These are phyloP conservation scores for Leptodermis oblonga DNA, from an alignment of 257 asterid species.

Conservation along the genomic window DNA sequence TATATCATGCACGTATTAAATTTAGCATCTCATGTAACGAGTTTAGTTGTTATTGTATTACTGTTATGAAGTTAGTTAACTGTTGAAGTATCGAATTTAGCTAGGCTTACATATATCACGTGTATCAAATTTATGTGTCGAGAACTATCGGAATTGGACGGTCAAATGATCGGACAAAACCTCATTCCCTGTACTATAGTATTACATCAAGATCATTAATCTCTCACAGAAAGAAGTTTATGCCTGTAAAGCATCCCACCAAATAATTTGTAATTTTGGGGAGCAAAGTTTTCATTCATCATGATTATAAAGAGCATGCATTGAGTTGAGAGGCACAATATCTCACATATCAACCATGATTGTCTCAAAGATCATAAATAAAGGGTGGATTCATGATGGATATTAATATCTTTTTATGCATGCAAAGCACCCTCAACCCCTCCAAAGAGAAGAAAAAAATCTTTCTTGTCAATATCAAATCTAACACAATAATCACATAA, in stretches of 20 bases:
- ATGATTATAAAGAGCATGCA: constrained; percentile 4
- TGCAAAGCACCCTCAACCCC: constrained; percentile 1
- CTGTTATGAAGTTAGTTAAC: no score
- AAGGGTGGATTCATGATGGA: background rate
- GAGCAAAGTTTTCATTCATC: background rate
- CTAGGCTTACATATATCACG: no score
- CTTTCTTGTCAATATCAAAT: background rate
- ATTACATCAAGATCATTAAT: no score
- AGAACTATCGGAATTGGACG: no score
- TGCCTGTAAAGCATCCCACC: background rate
- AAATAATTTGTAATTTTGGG: background rate
- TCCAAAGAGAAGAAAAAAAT: no score
- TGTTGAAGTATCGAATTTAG: no score
- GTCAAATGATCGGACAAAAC: no score
- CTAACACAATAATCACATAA: background rate
- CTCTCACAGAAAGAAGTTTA: background rate
- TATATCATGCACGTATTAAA: no score
- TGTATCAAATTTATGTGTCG: no score
- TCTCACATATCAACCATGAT: background rate
- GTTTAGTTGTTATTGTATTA: no score
- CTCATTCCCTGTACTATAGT: no score
- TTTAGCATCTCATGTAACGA: no score
- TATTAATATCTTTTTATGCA: background rate
- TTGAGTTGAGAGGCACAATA: background rate
- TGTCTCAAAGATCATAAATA: background rate